phyloP scores from a whole-genome alignment of 2,329 filamentous ascomycete species.

The Cordyceps farinosa region DNA sequence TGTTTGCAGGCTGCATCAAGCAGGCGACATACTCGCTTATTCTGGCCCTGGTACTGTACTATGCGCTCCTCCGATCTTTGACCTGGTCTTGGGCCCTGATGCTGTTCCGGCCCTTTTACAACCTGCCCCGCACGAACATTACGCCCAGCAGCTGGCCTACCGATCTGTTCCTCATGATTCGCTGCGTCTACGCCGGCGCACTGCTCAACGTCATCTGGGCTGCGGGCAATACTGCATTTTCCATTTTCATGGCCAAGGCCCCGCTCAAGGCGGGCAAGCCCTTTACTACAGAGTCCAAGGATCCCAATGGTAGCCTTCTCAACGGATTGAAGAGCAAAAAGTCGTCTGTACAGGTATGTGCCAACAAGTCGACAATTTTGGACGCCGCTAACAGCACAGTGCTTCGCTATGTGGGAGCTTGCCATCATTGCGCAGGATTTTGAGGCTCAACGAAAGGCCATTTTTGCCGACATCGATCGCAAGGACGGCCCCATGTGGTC shows the following conservation, averaged over 20 bases:
- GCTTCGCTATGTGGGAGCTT: constrained; percentile 91
- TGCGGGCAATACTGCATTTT: constrained; percentile 71
- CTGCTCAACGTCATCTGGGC: constrained; percentile 73
- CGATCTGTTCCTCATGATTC: constrained; percentile 52
- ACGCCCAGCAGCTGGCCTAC: constrained; percentile 57
- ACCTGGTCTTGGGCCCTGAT: constrained; percentile 68
- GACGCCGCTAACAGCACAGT: neutral
- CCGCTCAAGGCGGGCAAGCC: constrained; percentile 83
- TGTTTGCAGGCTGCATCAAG: constrained; percentile 38
- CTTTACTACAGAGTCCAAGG: constrained; percentile 78
- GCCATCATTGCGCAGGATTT: constrained; percentile 73
- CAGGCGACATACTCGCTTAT: constrained; percentile 39
- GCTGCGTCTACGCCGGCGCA: constrained; percentile 58
- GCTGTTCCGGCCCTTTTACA: constrained; percentile 70
- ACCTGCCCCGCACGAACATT: constrained; percentile 68
- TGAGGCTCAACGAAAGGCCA: constrained; percentile 69
- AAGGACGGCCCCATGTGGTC: constrained; percentile 76
- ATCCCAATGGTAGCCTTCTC: constrained; percentile 85
- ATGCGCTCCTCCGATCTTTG: constrained; percentile 55
- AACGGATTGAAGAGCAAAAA: constrained; percentile 83
- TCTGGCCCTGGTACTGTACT: constrained; percentile 57
- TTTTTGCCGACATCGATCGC: constrained; percentile 85
- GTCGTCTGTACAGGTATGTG: constrained; percentile 63
- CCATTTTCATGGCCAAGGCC: constrained; percentile 72
- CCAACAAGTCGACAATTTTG: neutral